Conservation (phyloP, 2,329 filamentous ascomycete genomes). For the Trichoderma lentiforme region DNA sequence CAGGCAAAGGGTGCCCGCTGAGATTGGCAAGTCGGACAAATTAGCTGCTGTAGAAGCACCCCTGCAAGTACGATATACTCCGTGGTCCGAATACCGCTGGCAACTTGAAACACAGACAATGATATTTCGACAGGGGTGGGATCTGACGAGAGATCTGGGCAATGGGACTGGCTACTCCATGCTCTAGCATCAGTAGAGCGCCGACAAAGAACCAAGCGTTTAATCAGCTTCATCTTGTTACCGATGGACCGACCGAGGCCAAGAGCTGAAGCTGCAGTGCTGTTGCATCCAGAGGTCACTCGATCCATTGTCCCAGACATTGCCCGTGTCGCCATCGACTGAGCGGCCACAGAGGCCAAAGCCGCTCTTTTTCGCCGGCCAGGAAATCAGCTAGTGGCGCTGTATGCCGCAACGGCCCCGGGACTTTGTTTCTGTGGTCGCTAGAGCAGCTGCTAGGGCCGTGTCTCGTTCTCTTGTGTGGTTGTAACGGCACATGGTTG, state of each 20-base stretch:
- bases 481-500: neutral
- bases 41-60: neutral
- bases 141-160: constrained; percentile 13
- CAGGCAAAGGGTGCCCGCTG: neutral
- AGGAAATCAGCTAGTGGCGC: neutral
- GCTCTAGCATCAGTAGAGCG: neutral
- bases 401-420: neutral
- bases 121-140: neutral
- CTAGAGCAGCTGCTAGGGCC: neutral
- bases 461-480: neutral
- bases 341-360: neutral
- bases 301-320: neutral
- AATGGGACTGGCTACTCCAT: neutral
- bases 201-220: neutral
- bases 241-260: constrained; percentile 5
- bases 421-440: neutral
- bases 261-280: constrained; percentile 14
- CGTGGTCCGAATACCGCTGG: neutral
- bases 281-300: constrained; percentile 1
- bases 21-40: neutral
- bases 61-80: neutral
- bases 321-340: neutral
- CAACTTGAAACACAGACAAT: neutral
- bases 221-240: neutral
- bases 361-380: neutral